Evolutionary conservation across 1,139 yeast species (phyloP).

Genomic region (Kurtzmaniella quercitrusa): DNA sequence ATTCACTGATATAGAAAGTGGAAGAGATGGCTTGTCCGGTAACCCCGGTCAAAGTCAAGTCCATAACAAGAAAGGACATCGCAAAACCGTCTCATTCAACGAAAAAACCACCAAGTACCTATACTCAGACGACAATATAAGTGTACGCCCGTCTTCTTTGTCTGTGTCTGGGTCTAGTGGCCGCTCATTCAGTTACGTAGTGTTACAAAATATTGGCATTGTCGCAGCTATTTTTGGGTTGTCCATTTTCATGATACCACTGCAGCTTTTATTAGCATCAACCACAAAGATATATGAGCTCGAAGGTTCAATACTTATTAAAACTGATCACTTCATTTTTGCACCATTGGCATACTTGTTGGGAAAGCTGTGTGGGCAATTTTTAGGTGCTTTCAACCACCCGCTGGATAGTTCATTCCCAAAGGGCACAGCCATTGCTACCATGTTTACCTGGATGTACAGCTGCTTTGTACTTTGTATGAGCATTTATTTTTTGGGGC

Average conservation of each 20-base stretch:
- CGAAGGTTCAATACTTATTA: slow-evolving; percentile 10
- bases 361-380: slow-evolving; percentile 10
- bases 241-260: slow-evolving; percentile 13
- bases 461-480: slow-evolving; percentile 15
- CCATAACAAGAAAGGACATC: background rate
- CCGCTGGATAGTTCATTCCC: slow-evolving; percentile 13
- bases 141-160: background rate
- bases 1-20: background rate
- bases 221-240: slow-evolving; percentile 3
- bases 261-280: slow-evolving; percentile 15
- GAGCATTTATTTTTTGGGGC: slow-evolving; percentile 12
- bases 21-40: background rate
- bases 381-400: slow-evolving; percentile 12
- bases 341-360: slow-evolving; percentile 15
- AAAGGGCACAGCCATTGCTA: slow-evolving; percentile 12
- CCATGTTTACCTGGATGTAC: slow-evolving; percentile 22
- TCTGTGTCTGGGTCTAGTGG: no score
- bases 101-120: slow-evolving; percentile 14
- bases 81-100: slow-evolving; percentile 17
- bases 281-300: slow-evolving; percentile 13
- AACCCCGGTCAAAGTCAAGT: background rate
- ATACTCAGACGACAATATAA: slow-evolving; percentile 10
- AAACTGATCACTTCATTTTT: slow-evolving; percentile 21
- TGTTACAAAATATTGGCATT: background rate
- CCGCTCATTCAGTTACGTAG: background rate